Evolutionary conservation across 2,329 filamentous ascomycete genomes (phyloP), one percentile per base, ranked within the genome.

Genomic region (Sordariomycetes sp.): DNA sequence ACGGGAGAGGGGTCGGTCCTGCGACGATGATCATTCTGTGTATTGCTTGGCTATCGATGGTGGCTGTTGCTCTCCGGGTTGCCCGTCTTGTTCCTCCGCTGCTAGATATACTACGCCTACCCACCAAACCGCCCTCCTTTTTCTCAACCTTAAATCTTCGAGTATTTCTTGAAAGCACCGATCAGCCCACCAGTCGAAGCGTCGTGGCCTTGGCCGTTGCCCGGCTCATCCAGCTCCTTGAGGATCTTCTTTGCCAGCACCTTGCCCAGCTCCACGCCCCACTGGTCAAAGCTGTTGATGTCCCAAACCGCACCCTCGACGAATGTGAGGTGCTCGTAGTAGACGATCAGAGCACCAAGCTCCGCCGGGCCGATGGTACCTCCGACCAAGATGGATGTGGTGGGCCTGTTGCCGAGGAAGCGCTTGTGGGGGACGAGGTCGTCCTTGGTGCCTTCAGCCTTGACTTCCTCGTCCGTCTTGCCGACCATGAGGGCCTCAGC

Each of bases 201-300:
- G 59, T 98, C 92, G 63, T 98, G 92, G 38, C 72, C 75, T 39
- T 67, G 66, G 35, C 79, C 79, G 48, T 75, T 77, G 40, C 76
- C 84, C n/a, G 72, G 61, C 54, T 81, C 72, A 45, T 95, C 87
- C 39, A 98, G 73, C 71, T 98, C 92, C 52, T 63, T 61, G 49
- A 86, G 80, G 44, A 88, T 87, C 68, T 86, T 88, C 79, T 90
- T 96, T 41, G 92, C 92, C 46, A 98, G 69, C 26, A 82, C 79
- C 81, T 98, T 98, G 60, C 92, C 92, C 42, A 98, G 70, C 72
- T 98, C 92, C 29, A 98, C 92, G 65, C 92, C 92, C 92, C 92
- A 98, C 72, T 98, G 92, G 67, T 98, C 92, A 57, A 96, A 98
- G 54, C 82, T 87, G 77, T 98, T 98, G 72, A 98, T 94, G 68